Evolutionary conservation across 2,329 filamentous ascomycete genomes (phyloP), one percentile per base, ranked within the genome.

Genomic region (Cryphonectria nitschkei): DNA sequence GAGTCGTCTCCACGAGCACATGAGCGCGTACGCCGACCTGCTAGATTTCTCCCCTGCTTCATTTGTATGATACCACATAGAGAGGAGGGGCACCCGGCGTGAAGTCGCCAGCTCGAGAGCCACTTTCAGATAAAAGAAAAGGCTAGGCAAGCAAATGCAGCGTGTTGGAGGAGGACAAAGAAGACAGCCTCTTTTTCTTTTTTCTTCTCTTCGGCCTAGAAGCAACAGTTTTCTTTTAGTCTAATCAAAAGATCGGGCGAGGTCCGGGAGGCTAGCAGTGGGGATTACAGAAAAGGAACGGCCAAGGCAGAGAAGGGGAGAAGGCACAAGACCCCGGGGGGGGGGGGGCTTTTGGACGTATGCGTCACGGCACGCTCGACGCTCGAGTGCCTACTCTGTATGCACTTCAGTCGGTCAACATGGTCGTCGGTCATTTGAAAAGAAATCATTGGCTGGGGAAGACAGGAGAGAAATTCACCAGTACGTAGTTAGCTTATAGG

Each of bases 21-120:
- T 63, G 68, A 65, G 43, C 65, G 65, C n/a, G 26, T 68, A 43
- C 62, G 41, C 67, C 34, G 41, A 58, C 62, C 67, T 61, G 22
- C 50, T 56, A 66, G 68, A 68, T 68, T 72, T n/a, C 22, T 16
- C 43, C 71, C 66, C 71, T 71, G 67, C 69, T 70, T 63, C 71
- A 68, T 72, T 71, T 71, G 65, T 72, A 72, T 70, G 71, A 72
- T 72, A 72, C 71, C 71, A 72, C 71, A 72, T 72, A 72, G 71
- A 64, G 61, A 70, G 66, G 65, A 63, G 46, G 60, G 63, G 37
- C 50, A n/a, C 50, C 29, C 26, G 43, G 69, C 61, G 52, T 46
- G 58, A 32, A 68, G 68, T 65, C 64, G 65, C 29, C n/a, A 39
- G 56, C n/a, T 50, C 39, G 43, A 26, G 64, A 54, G 54, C 43